Conservation (phyloP, 306 rosid species). For the Quercus ilex region DNA sequence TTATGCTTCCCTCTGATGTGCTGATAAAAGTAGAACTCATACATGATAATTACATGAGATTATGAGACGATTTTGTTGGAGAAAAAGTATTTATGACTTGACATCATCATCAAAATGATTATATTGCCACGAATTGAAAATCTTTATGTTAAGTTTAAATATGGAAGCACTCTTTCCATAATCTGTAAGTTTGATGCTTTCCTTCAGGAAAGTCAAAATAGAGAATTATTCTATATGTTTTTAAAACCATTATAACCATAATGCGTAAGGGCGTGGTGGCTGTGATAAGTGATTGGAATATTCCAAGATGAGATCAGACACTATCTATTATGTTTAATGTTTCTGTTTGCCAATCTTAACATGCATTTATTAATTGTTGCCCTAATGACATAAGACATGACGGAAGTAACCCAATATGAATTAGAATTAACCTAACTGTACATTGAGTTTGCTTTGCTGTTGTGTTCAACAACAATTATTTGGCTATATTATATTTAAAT, state of each 20-base stretch:
- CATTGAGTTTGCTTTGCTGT: background rate
- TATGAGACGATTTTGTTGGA: background rate
- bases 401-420: background rate
- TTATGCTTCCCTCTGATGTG: slow-evolving; percentile 13
- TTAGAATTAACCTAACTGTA: background rate
- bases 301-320: background rate
- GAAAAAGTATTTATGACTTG: background rate
- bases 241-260: background rate
- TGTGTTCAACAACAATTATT: background rate
- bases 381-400: background rate
- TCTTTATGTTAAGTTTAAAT: slow-evolving; percentile 4
- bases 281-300: background rate
- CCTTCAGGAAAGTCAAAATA: slow-evolving; percentile 7
- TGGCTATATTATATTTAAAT: background rate
- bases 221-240: slow-evolving; percentile 5
- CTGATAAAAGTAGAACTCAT: background rate
- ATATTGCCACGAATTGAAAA: background rate
- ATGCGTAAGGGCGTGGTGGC: background rate
- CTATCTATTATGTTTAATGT: background rate
- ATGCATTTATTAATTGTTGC: background rate
- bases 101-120: background rate
- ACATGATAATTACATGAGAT: background rate
- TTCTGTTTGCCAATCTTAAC: background rate
- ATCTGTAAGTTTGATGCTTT: slow-evolving; percentile 7
- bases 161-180: slow-evolving; percentile 5